Evolutionary conservation across 2,329 filamentous ascomycete genomes (phyloP).

Genomic region (Colletotrichum sp.): DNA sequence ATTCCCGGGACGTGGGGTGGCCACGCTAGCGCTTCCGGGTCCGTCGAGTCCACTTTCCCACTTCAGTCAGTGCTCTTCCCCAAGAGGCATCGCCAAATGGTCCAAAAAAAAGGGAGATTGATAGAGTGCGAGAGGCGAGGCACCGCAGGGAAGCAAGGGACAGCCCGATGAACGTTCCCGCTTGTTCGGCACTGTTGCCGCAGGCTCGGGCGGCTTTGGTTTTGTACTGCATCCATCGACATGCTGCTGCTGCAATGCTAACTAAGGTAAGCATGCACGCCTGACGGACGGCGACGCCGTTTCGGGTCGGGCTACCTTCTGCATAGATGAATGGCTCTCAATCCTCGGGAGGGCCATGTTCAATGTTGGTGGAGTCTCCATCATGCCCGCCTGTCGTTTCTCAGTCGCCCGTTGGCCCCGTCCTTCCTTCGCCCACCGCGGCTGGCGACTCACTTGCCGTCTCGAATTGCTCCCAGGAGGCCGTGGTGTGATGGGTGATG

Average conservation of each 20-base stretch:
- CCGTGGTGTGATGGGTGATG: neutral
- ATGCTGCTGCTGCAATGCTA: neutral
- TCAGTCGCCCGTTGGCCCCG: neutral
- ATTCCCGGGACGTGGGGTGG: neutral
- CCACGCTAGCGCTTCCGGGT: neutral
- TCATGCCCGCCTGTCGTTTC: neutral
- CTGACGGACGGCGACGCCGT: neutral
- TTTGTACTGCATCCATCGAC: neutral
- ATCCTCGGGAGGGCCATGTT: neutral
- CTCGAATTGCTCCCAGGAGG: neutral
- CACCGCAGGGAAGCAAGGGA: neutral
- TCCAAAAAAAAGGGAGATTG: neutral
- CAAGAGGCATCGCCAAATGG: neutral
- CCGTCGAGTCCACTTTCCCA: neutral
- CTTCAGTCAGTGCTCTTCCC: neutral
- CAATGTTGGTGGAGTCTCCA: neutral
- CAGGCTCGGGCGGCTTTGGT: neutral
- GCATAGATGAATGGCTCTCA: neutral
- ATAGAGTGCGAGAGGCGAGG: neutral
- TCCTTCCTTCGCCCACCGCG: neutral
- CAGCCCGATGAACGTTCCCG: neutral
- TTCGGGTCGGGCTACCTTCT: neutral
- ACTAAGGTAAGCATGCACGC: neutral
- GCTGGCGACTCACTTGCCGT: neutral
- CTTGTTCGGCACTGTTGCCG: neutral